These are phyloP conservation scores for Myxozyma vanderwaltii DNA, from an alignment of 805 yeast genomes.

Conservation along the genomic window DNA sequence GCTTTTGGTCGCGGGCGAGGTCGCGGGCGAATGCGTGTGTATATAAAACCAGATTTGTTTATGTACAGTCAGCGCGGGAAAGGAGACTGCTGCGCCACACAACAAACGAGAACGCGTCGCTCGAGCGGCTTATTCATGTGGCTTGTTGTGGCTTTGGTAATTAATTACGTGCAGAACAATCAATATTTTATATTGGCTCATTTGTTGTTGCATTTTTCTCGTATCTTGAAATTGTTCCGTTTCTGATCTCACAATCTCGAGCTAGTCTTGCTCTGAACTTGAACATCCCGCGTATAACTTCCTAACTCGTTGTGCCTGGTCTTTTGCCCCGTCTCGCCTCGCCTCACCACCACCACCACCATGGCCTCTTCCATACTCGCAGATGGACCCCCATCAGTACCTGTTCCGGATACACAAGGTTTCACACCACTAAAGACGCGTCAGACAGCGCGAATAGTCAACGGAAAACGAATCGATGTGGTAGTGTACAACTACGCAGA, in stretches of 20 bases:
- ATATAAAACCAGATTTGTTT: not conserved
- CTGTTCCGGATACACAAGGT: not conserved
- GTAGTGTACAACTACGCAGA: conserved; percentile 27
- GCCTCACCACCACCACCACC: not conserved
- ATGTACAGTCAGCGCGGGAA: not conserved
- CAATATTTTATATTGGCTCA: too few species aligned
- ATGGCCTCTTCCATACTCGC: not conserved
- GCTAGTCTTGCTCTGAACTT: not conserved
- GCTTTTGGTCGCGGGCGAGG: not conserved
- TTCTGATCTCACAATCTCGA: not conserved
- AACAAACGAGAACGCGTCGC: conserved; percentile 14
- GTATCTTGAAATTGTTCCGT: not conserved
- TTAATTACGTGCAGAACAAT: too few species aligned
- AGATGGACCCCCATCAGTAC: conserved; percentile 6
- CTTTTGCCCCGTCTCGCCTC: not conserved
- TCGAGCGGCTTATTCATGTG: not conserved
- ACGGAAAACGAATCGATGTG: conserved; percentile 25
- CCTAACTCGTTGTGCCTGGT: not conserved
- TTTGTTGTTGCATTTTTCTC: not conserved
- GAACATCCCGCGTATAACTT: not conserved
- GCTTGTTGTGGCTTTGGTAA: not conserved
- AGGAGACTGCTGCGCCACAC: conserved; percentile 9
- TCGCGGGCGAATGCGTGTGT: not conserved
- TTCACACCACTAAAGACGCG: conserved; percentile 10
- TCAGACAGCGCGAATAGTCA: conserved; percentile 13